Percentiles rank a stretch among this genome's conserved stretches.
Evolutionary conservation across 129 eudicot genomes (phyloP).

Genomic region (sunflower (Helianthus annuus)): HanXRQr2.0-SUNRISE NC_035440.2:39090039-39090538

Average conservation of each 20-base stretch:
- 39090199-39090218: too few relatives aligned
- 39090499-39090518: constrained; percentile 55
- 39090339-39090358: background rate
- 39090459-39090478: constrained; percentile 73
- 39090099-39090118: too few relatives aligned
- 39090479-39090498: constrained; percentile 71
- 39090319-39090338: background rate
- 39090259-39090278: background rate
- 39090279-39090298: background rate
- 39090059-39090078: too few relatives aligned
- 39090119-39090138: too few relatives aligned
- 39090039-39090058: too few relatives aligned
- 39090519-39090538: constrained; percentile 62
- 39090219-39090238: too few relatives aligned
- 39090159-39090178: too few relatives aligned
- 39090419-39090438: constrained; percentile 79
- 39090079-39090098: too few relatives aligned
- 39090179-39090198: too few relatives aligned
- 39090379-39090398: background rate
- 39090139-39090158: too few relatives aligned
- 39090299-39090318: background rate
- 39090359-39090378: background rate
- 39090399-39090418: constrained; percentile 1
- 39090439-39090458: constrained; percentile 75
- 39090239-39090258: too few relatives aligned